Base-by-base conservation (phyloP, 768 basidiomycete species). In the Candolleomyces efflorescens region DNA sequence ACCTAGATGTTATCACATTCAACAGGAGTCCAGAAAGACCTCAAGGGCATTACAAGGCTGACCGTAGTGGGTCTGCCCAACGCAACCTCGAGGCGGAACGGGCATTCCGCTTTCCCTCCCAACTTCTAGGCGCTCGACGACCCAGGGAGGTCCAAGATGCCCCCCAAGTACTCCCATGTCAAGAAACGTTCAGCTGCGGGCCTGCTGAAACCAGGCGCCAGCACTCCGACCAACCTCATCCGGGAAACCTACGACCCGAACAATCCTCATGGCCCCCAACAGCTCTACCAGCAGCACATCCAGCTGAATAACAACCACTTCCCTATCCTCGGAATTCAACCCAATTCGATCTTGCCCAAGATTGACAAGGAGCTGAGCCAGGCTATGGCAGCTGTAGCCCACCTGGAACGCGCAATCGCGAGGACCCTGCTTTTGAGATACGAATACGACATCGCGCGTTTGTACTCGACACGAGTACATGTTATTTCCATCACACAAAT, bases 161-260 rank as follows among this genome's bases (percentile, higher is more conserved):
- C 86, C 17, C 80, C 85, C 36, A 87, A 87, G 65, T 87, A 87
- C 70, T 87, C 86, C 23, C 86, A 88, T 70, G 82, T 85, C n/a
- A 87, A 86, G 75, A 87, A 86, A 66, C 72, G 83, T 48, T 73
- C 82, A 6, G 75, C 76, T 0, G 73, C 77, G 6, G 77, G 81
- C 15, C 67, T 77, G 13, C 73, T 78, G 65, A 81, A 78, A 65
- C 85, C 82, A 63, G 66, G 67, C 48, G 71, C 68, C 46, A 67
- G 69, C 53, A 66, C 70, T 20, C 60, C 69, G 9, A 68, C 71
- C 45, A 69, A 69, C 46, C 62, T 69, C 55, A 62, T 67, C 62
- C 73, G 72, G 52, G 69, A 72, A 45, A 66, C 65, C 32, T 69
- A 73, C 41, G 47, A 53, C 27, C 20, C 41, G 18, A 38, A 59